Conservation (phyloP, 2,329 filamentous ascomycete species). For the Plenodomus biglobosus region DNA sequence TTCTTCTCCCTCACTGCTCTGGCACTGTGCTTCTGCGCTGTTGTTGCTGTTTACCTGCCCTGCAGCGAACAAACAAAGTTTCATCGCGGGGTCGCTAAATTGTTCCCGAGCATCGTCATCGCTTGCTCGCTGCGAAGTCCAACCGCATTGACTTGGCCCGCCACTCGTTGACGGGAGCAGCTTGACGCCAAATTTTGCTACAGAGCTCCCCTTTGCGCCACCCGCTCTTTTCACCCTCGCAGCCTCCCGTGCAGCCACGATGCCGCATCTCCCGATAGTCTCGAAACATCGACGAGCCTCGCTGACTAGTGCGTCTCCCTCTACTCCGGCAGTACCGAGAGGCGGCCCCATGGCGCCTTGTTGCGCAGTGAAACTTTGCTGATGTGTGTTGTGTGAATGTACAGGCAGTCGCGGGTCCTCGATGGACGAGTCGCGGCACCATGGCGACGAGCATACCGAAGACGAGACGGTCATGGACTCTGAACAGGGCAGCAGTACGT, state of each 20-base stretch:
- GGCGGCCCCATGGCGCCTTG: background rate
- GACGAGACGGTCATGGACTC: slow-evolving; percentile 84
- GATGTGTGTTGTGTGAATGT: slow-evolving; percentile 10
- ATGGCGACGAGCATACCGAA: slow-evolving; percentile 47
- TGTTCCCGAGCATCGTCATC: background rate
- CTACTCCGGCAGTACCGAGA: slow-evolving; percentile 8
- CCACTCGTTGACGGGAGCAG: background rate
- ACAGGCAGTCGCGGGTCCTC: slow-evolving; percentile 47
- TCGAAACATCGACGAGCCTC: slow-evolving; percentile 28
- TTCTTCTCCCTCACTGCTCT: background rate
- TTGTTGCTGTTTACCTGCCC: background rate
- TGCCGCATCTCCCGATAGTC: slow-evolving; percentile 39
- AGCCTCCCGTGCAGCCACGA: slow-evolving; percentile 25
- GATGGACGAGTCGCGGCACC: slow-evolving; percentile 43
- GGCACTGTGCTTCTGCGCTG: background rate
- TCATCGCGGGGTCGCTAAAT: background rate
- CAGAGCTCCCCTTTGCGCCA: background rate
- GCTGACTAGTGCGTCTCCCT: slow-evolving; percentile 33
- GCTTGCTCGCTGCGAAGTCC: background rate
- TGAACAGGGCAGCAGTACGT: slow-evolving; percentile 89
- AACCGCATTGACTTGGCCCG: background rate
- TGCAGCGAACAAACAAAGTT: background rate
- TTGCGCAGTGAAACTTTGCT: slow-evolving; percentile 11
- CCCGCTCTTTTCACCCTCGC: background rate
- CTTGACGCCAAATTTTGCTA: background rate